Conservation (phyloP, 805 yeast genomes). For the Lachancea sp. region DNA sequence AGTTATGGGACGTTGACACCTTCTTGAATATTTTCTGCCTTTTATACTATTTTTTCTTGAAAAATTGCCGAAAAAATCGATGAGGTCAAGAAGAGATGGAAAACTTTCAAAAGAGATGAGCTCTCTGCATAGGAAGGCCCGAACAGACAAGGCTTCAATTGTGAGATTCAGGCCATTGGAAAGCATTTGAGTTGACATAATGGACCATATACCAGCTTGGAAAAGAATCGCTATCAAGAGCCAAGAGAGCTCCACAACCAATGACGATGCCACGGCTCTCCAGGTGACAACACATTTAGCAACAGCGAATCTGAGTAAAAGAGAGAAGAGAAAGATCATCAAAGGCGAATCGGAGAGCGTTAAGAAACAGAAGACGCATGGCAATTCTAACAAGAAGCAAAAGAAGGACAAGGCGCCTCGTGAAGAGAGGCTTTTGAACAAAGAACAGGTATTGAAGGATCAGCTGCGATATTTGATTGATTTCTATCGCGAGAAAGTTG, state of each 20-base stretch:
- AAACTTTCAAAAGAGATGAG: not conserved
- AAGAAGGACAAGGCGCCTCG: constrained; percentile 27
- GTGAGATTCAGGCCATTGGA: not conserved
- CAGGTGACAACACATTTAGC: constrained; percentile 34
- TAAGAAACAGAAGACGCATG: constrained; percentile 11
- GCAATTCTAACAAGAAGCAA: constrained; percentile 17
- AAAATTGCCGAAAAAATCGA: constrained; percentile 1
- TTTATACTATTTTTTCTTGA: not conserved
- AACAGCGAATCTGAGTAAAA: constrained; percentile 27
- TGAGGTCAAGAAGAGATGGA: not conserved
- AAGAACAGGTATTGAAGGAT: constrained; percentile 27
- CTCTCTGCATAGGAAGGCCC: not conserved
- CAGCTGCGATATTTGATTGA: constrained; percentile 32
- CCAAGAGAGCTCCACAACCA: constrained; percentile 1
- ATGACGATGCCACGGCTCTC: constrained; percentile 26
- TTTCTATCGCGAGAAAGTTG: constrained; percentile 24
- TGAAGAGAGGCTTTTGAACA: constrained; percentile 21
- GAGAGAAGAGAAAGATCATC: constrained; percentile 28
- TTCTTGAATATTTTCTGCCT: not conserved
- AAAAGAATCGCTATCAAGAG: constrained; percentile 26
- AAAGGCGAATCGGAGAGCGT: constrained; percentile 19
- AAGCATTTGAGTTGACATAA: not conserved
- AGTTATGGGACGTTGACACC: not conserved
- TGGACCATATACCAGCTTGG: constrained; percentile 33
- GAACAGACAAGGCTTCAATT: not conserved